Evolutionary conservation across 2,329 filamentous ascomycete genomes (phyloP), one percentile per base, ranked within the genome.

Genomic region (Aspergillus hiratsukae): DNA sequence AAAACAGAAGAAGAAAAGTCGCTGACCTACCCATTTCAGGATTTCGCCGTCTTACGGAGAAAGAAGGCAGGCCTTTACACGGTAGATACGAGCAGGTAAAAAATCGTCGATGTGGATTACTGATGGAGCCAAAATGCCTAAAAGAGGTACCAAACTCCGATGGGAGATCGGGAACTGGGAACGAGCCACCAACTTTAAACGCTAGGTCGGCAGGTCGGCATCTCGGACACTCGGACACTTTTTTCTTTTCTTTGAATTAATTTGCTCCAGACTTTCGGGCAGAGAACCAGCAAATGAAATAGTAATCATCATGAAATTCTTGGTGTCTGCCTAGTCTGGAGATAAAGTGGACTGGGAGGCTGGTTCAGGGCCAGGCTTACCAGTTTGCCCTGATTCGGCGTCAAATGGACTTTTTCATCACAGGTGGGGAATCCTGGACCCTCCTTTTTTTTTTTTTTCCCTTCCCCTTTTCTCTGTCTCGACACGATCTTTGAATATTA

Each of bases 121-220:
- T 37, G 31, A 37, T 37, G 2, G 31, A 37, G 14, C 17, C 14
- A 17, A 14, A 11, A 46, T 46, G 3, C n/a, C 43, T 27, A 27
- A 46, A 46, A 23, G 21, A n/a, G 43, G 43, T 46, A 40, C 48
- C 49, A 51, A 51, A 21, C 48, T 46, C 49, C 52, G 51, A 50
- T 28, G 23, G 50, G 11, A 46, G 21, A 23, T 46, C 43, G 43
- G 43, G 43, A 27, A 27, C 23, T 46, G 43, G 21, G 11, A 46
- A 27, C 21, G 43, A 46, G 43, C 43, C 43, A 46, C 23, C 23
- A 46, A 46, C 23, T 46, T 21, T 46, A 46, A 9, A 46, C 7
- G 8, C 43, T 43, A 14, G 29, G 43, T 52, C 54, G 59, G 63
- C 23, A 57, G 59, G 49, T 64, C 64, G 65, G 66, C 61, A 59